Conservation (phyloP, 2,329 filamentous ascomycete genomes). For the Apiospora malaysiana region DNA sequence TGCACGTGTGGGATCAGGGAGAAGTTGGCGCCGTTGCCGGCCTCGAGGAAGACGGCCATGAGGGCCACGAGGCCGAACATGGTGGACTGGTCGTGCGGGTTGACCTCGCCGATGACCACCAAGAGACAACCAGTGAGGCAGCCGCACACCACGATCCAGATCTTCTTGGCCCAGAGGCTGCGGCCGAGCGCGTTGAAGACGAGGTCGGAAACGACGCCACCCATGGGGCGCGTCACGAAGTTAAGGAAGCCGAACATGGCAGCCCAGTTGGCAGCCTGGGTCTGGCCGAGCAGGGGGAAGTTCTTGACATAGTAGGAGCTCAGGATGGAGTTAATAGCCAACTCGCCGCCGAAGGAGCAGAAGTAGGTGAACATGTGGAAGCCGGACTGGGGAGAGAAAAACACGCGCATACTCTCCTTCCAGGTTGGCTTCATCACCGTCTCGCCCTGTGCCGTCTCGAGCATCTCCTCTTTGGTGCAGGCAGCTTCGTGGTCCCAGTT, state of each 20-base stretch:
- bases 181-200: constrained; percentile 48
- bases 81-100: constrained; percentile 65
- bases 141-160: constrained; percentile 69
- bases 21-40: constrained; percentile 86
- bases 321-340: constrained; percentile 67
- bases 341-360: constrained; percentile 68
- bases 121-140: constrained; percentile 63
- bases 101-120: constrained; percentile 66
- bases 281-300: constrained; percentile 63
- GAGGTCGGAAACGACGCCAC: constrained; percentile 62
- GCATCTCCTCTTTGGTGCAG: constrained; percentile 55
- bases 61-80: constrained; percentile 81
- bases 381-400: constrained; percentile 59
- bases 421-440: constrained; percentile 62
- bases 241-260: constrained; percentile 80
- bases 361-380: constrained; percentile 63
- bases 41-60: constrained; percentile 83
- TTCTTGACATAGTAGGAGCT: constrained; percentile 64
- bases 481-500: constrained; percentile 51
- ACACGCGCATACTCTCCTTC: constrained; percentile 50
- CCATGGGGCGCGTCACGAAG: constrained; percentile 68
- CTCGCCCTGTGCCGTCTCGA: constrained; percentile 61
- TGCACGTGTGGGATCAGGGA: constrained; percentile 86
- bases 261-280: constrained; percentile 65
- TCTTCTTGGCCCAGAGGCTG: constrained; percentile 52